phyloP scores from a whole-genome alignment of 352 stramenopile genomes.

The Globisporangium nagaii region DNA sequence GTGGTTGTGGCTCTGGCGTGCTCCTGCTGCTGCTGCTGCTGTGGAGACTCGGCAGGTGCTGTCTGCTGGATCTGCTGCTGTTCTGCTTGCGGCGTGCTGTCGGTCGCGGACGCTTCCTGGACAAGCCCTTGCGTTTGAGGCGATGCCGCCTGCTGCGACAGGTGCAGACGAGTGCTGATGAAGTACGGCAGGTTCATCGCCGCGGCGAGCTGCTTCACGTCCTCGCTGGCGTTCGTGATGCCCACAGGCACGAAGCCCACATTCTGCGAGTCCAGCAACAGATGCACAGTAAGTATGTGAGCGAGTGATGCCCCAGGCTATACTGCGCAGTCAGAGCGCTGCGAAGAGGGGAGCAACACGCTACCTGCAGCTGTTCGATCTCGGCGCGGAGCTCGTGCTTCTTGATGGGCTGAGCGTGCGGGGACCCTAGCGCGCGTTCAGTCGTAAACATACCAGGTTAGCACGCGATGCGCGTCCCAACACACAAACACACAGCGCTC shows the following conservation, averaged over 20 bases:
- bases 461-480: background rate
- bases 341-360: background rate
- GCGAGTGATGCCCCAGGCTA: too few species aligned
- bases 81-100: background rate
- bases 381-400: slow-evolving; percentile 66
- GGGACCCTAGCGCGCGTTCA: slow-evolving; percentile 29
- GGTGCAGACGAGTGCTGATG: slow-evolving; percentile 61
- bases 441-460: background rate
- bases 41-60: too few species aligned
- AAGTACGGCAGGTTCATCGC: slow-evolving; percentile 66
- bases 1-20: background rate
- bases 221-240: slow-evolving; percentile 82
- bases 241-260: slow-evolving; percentile 62
- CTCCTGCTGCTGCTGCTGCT: background rate
- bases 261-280: slow-evolving; percentile 16
- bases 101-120: background rate
- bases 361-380: slow-evolving; percentile 56
- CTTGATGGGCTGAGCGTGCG: slow-evolving; percentile 73
- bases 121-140: background rate
- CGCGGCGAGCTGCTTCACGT: slow-evolving; percentile 66
- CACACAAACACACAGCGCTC: slow-evolving; percentile 12
- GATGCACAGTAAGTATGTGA: background rate
- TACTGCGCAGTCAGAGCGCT: too few species aligned
- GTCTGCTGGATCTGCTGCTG: background rate
- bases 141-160: slow-evolving; percentile 14